These are phyloP conservation scores for Vitis hybrid DNA, from an alignment of 177 flowering plant species.

Conservation along the genomic window DNA sequence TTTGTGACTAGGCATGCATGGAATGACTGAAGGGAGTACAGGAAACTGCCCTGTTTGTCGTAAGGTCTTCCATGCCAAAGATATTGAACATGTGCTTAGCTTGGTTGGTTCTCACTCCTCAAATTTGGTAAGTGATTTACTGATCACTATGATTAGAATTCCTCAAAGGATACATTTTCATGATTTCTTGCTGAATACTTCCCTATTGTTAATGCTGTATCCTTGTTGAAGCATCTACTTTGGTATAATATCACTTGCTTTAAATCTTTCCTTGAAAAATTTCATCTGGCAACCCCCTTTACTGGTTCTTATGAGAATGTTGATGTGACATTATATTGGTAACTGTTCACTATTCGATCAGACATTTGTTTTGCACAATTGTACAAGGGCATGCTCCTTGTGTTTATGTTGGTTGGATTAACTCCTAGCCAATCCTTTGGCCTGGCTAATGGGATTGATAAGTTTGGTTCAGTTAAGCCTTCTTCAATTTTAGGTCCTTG, in stretches of 20 bases:
- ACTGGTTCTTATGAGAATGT: neutral
- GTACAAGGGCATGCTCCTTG: neutral
- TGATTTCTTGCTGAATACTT: neutral
- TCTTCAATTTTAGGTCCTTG: too few species aligned
- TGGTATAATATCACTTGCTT: neutral
- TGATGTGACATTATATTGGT: neutral
- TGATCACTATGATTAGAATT: neutral
- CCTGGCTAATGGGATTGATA: too few species aligned
- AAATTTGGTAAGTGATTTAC: constrained; percentile 46
- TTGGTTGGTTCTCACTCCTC: constrained; percentile 44
- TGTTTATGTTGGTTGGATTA: neutral
- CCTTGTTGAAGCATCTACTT: neutral
- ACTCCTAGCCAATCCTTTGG: neutral
- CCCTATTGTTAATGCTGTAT: neutral
- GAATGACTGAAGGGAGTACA: constrained; percentile 27
- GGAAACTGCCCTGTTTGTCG: constrained; percentile 90
- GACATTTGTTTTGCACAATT: neutral
- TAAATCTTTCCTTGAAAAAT: neutral
- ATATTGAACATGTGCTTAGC: constrained; percentile 78
- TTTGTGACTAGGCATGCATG: constrained; percentile 28
- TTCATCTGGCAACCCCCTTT: neutral
- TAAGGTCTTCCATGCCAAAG: constrained; percentile 65
- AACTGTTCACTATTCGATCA: neutral
- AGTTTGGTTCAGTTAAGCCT: too few species aligned
- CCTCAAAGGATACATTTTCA: neutral